These are phyloP conservation scores for Pezicula neosporulosa DNA, from an alignment of 2,329 filamentous ascomycete genomes.

Conservation along the genomic window DNA sequence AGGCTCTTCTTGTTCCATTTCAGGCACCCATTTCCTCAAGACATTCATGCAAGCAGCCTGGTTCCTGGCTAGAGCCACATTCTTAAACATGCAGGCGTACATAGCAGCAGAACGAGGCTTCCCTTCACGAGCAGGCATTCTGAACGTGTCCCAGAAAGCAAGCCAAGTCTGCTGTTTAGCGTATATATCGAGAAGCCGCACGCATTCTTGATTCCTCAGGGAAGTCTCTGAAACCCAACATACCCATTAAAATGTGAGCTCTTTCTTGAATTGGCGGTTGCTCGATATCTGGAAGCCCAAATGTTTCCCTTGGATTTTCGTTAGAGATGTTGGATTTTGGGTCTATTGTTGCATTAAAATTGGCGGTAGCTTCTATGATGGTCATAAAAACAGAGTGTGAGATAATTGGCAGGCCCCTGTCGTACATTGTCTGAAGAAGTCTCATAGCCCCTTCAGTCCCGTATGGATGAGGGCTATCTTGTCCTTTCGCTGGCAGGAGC, in stretches of 20 bases:
- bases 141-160: constrained; percentile 59
- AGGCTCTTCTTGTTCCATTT: constrained; percentile 55
- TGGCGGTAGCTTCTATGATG: constrained; percentile 17
- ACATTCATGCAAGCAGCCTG: constrained; percentile 41
- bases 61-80: constrained; percentile 42
- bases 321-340: constrained; percentile 26
- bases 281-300: constrained; percentile 14
- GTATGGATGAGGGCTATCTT: constrained; percentile 1
- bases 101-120: constrained; percentile 45
- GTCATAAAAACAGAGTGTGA: constrained; percentile 26
- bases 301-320: constrained; percentile 14
- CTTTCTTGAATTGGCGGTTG: constrained; percentile 17
- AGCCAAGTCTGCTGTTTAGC: constrained; percentile 46
- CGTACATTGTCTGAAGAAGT: constrained; percentile 37
- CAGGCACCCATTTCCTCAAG: constrained; percentile 50
- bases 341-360: not conserved
- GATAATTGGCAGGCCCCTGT: constrained; percentile 36
- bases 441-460: constrained; percentile 31
- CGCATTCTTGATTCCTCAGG: constrained; percentile 32
- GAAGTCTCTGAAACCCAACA: constrained; percentile 40
- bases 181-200: constrained; percentile 43
- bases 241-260: constrained; percentile 42
- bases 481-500: constrained; percentile 25
- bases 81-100: constrained; percentile 51
- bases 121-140: constrained; percentile 47